Conservation (phyloP, 2,329 filamentous ascomycete genomes). For the Aspergillus arachidicola region DNA sequence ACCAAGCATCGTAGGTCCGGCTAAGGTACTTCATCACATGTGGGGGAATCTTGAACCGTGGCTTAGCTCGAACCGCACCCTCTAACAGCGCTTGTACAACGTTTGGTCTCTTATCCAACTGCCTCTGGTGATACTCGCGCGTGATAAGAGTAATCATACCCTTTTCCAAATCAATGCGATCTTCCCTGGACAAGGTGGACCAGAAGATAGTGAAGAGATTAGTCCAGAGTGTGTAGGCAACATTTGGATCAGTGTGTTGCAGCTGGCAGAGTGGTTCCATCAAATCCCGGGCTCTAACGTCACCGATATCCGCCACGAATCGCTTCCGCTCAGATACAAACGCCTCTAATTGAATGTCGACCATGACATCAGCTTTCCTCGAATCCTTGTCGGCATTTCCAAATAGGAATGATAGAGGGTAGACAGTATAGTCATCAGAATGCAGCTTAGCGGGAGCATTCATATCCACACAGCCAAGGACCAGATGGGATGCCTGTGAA, state of each 20-base stretch:
- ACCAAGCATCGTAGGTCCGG: slow-evolving; percentile 95
- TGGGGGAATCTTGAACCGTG: slow-evolving; percentile 87
- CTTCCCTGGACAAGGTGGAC: slow-evolving; percentile 84
- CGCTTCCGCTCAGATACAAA: slow-evolving; percentile 76
- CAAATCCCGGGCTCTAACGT: slow-evolving; percentile 84
- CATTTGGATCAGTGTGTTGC: slow-evolving; percentile 80
- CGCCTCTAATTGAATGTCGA: slow-evolving; percentile 79
- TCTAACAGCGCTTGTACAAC: slow-evolving; percentile 91
- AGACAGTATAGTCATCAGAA: slow-evolving; percentile 77
- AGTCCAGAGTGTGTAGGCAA: slow-evolving; percentile 89
- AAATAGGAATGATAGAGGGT: slow-evolving; percentile 73
- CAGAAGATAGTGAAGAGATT: slow-evolving; percentile 90
- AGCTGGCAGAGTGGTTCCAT: slow-evolving; percentile 89
- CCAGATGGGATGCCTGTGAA: slow-evolving; percentile 87
- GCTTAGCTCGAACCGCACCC: slow-evolving; percentile 79
- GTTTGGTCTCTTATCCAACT: slow-evolving; percentile 93
- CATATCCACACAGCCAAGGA: slow-evolving; percentile 88
- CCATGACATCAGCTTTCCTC: slow-evolving; percentile 65
- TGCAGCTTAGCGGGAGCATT: slow-evolving; percentile 78
- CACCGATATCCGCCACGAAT: slow-evolving; percentile 82
- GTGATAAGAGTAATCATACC: slow-evolving; percentile 88
- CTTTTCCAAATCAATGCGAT: slow-evolving; percentile 85
- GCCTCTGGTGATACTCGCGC: slow-evolving; percentile 92
- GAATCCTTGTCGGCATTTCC: slow-evolving; percentile 72
- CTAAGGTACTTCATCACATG: slow-evolving; percentile 96